Evolutionary conservation across 192 early-diverging fungal species (phyloP), one percentile per base, ranked within the genome.

Genomic region (Cladochytrium replicatum): DNA sequence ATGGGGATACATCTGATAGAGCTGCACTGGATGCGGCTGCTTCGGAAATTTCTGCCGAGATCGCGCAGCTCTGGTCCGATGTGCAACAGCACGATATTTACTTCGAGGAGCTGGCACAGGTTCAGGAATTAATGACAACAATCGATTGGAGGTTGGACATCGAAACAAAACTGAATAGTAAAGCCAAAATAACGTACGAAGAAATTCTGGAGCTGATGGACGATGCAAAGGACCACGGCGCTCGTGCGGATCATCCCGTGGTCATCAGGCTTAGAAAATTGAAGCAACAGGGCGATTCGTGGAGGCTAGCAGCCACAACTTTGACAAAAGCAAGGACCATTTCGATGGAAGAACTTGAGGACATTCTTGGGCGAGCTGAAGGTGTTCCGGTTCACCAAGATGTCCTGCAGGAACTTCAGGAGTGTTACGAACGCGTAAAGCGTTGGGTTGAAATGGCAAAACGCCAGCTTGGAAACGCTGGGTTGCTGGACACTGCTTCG

Each of bases 181-280:
- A 13, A 1, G 17, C 13, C 15, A 11, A n/a, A n/a, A n/a, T n/a
- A n/a, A n/a, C 19, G 17, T 4, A n/a, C 26, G 15, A 29, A 13
- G 21, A 17, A 4, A 39, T 32, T 29, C 47, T 50, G 26, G 43
- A 46, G 13, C 5, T 56, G 46, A 48, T 61, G 17, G 59, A 61
- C 29, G 59, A 38, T 13, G 59, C 45, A 8, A 29, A 45, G 23
- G 50, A n/a, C 15, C 40, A 41, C 15, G 53, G 53, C 24, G 24
- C 55, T 25, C 46, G 50, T 27, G 25, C 29, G 15, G 59, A 61
- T 30, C 52, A 61, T 50, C 45, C 46, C 6, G 8, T 61, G 11
- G 50, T 61, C 29, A 23, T 22, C 8, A 29, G 54, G 11, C 30
- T 61, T 41, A 61, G 50, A 41, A 13, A 31, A 11, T 6, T 15